Conservation (phyloP, 345 rosid genomes). For the Linum tenue region DNA sequence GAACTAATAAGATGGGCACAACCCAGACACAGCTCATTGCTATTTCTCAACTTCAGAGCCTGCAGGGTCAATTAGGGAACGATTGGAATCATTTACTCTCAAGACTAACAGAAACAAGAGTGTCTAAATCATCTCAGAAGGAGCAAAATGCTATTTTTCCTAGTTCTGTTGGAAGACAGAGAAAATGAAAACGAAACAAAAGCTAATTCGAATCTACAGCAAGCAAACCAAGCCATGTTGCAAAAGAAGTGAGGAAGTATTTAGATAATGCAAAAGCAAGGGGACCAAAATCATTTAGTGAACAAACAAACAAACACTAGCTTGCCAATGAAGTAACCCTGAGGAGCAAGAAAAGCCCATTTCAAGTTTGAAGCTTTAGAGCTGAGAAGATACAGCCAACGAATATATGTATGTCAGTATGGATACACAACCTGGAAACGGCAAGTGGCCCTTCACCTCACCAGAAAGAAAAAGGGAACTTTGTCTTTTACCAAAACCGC, state of each 20-base stretch:
- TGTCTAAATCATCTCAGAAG: neutral
- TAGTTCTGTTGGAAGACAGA: neutral
- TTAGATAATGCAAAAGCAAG: neutral
- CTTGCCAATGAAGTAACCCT: neutral
- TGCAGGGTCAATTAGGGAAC: slow-evolving; percentile 17
- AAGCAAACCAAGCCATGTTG: neutral
- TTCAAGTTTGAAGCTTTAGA: neutral
- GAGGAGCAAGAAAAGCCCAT: neutral
- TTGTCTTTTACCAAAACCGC: too few species aligned
- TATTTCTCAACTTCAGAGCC: neutral
- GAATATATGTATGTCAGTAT: too few species aligned
- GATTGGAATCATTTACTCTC: too few species aligned
- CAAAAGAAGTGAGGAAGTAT: neutral
- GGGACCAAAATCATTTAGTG: neutral
- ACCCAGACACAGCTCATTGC: slow-evolving; percentile 40
- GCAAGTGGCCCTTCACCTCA: neutral
- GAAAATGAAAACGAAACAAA: neutral
- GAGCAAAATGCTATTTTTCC: neutral
- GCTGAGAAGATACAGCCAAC: neutral
- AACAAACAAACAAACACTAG: neutral
- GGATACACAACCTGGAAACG: neutral
- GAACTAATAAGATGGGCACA: slow-evolving; percentile 23
- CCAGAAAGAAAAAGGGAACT: neutral
- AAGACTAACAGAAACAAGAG: slow-evolving; percentile 3
- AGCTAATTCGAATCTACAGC: too few species aligned